These are phyloP conservation scores for Aegilops tauschii DNA, from an alignment of 176 grass and related monocot genomes.

Conservation along the genomic window DNA sequence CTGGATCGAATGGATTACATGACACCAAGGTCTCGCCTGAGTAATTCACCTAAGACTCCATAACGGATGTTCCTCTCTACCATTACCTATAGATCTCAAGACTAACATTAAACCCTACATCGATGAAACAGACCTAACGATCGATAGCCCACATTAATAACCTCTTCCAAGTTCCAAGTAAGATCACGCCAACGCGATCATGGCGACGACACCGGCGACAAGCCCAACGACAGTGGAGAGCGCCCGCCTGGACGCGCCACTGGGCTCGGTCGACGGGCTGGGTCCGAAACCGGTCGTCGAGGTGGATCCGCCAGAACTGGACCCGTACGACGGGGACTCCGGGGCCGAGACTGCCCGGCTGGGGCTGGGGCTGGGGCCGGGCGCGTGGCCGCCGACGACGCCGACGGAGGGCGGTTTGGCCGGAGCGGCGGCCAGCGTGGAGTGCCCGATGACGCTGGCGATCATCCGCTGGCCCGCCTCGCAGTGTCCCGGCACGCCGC, in stretches of 20 bases:
- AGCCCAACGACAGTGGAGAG: neutral
- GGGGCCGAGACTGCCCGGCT: neutral
- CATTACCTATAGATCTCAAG: neutral
- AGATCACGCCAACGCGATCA: slow-evolving; percentile 18
- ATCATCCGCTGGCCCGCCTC: slow-evolving; percentile 69
- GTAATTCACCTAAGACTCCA: neutral
- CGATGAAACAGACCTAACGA: neutral
- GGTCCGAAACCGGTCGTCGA: slow-evolving; percentile 8
- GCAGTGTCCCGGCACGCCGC: slow-evolving; percentile 63
- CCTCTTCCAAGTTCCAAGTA: too few relatives aligned
- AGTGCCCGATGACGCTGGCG: slow-evolving; percentile 32
- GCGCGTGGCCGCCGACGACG: neutral
- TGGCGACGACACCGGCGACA: neutral
- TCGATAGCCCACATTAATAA: neutral
- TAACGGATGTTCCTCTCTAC: neutral
- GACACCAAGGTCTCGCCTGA: slow-evolving; percentile 1
- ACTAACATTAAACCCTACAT: slow-evolving; percentile 9
- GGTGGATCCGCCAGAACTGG: neutral
- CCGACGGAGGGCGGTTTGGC: neutral
- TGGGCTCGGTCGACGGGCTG: slow-evolving; percentile 21
- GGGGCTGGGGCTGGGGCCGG: neutral
- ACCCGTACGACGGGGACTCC: neutral
- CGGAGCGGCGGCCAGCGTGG: neutral
- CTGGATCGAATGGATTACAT: neutral
- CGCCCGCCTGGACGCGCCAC: neutral